Percentiles rank a stretch among this genome's conserved stretches.
Evolutionary conservation across 108 stramenopile genomes (phyloP).

Genomic region (Epipyxis sp.): DNA sequence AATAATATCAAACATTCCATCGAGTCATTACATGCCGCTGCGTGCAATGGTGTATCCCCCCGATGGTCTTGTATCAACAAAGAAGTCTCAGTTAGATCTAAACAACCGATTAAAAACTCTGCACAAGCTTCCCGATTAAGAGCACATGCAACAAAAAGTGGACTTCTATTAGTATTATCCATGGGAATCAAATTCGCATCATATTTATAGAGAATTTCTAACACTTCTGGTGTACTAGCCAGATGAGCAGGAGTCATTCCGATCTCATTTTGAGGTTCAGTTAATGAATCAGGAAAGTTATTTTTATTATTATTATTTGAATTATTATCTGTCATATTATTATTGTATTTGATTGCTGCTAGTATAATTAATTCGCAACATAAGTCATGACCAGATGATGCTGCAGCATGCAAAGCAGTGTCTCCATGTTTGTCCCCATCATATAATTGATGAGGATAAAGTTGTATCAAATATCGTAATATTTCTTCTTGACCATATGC

Average conservation of each 20-base stretch:
- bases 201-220: constrained; percentile 47
- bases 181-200: constrained; percentile 46
- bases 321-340: too few relatives aligned
- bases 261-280: too few relatives aligned
- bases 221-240: constrained; percentile 40
- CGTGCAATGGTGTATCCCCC: constrained; percentile 60
- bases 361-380: too few relatives aligned
- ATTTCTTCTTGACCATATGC: not conserved
- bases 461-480: not conserved
- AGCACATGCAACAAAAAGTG: constrained; percentile 54
- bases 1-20: constrained; percentile 49
- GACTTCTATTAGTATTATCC: constrained; percentile 46
- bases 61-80: constrained; percentile 37
- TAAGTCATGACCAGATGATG: too few relatives aligned
- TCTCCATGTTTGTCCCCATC: not conserved
- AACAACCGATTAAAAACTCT: constrained; percentile 48
- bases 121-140: constrained; percentile 49
- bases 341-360: too few relatives aligned
- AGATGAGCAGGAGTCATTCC: constrained; percentile 55
- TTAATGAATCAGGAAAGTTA: too few relatives aligned
- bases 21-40: constrained; percentile 56
- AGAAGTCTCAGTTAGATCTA: not conserved
- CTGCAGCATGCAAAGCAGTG: not conserved
- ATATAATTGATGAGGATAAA: not conserved
- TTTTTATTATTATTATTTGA: too few relatives aligned